A percentile compares a stretch with the other conserved stretches of the same genome.
phyloP scores from a whole-genome alignment of 306 rosid genomes.

The Rosa persica region DNA sequence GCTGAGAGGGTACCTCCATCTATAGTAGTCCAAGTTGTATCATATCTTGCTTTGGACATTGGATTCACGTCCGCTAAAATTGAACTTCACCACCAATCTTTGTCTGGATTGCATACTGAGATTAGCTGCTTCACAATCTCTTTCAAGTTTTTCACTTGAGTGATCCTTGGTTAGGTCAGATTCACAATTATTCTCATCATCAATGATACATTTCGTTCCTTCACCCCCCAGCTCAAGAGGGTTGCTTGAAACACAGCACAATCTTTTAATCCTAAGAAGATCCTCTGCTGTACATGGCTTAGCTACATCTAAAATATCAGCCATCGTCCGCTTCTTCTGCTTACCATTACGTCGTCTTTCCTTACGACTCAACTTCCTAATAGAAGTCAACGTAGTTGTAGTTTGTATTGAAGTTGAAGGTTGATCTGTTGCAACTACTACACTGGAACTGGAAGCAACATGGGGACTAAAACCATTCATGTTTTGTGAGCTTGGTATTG shows the following conservation, averaged over 20 bases:
- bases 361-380: conserved; percentile 28
- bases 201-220: conserved; percentile 17
- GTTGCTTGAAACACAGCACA: conserved; percentile 18
- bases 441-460: conserved; percentile 24
- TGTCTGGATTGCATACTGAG: conserved; percentile 18
- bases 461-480: conserved; percentile 13
- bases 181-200: conserved; percentile 29
- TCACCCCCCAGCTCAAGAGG: conserved; percentile 30
- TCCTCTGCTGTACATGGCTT: conserved; percentile 41
- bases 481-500: conserved; percentile 15
- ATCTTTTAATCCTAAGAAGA: conserved; percentile 33
- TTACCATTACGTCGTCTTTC: conserved; percentile 35
- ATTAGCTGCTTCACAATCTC: conserved; percentile 26
- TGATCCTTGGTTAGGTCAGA: conserved; percentile 32
- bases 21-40: conserved; percentile 2
- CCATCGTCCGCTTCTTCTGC: conserved; percentile 52
- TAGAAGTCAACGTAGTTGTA: conserved; percentile 6
- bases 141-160: conserved; percentile 25
- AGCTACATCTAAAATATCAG: conserved; percentile 50
- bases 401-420: conserved; percentile 19
- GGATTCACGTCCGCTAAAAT: conserved; percentile 27
- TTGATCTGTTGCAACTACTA: conserved; percentile 23
- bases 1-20: conserved; percentile 19
- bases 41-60: conserved; percentile 3
- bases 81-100: conserved; percentile 32